Evolutionary conservation across 345 rosid genomes (phyloP), one percentile per base, ranked within the genome.

Genomic region (Citrus maxima): DNA sequence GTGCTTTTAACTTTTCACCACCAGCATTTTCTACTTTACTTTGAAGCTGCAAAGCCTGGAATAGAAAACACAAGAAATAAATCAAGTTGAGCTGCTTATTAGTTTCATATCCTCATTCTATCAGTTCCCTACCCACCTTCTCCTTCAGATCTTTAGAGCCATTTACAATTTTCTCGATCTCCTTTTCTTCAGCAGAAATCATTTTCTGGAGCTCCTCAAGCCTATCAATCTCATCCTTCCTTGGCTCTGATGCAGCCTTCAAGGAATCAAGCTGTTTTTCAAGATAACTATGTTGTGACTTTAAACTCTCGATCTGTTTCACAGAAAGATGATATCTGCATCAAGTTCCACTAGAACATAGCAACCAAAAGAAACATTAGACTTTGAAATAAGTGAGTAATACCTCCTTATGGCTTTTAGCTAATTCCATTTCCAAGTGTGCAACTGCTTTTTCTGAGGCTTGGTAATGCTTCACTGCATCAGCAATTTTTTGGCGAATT

Each of bases 321-420:
- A 77, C 54, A 72, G 76, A 59, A 66, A 78, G n/a, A 71, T 22
- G 34, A 27, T 49, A 54, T 67, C 28, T 34, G 62, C 82, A 64
- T 63, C 38, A 37, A 40, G 75, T 64, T 66, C 77, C 35, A 61
- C 16, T 32, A 60, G 42, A 80, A 79, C n/a, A 70, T 38, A 79
- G 18, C 32, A 71, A 62, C 24, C 21, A 61, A 75, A 74, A 65
- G 18, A 74, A 69, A 35, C 51, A 34, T 25, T 8, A 22, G 35
- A 74, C n/a, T 28, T 30, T 34, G 64, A 42, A 49, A 75, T 38
- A 60, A 77, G 7, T 56, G 28, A 40, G 64, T 13, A 51, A 34
- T 84, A 96, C 98, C 98, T 96, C 97, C 80, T 88, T 92, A 87
- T 84, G 93, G 86, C 90, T 85, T 88, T 93, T 96, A 10, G 97